These are phyloP conservation scores for Apostasia ramifera DNA, from an alignment of 106 monocot species.

Conservation along the genomic window DNA sequence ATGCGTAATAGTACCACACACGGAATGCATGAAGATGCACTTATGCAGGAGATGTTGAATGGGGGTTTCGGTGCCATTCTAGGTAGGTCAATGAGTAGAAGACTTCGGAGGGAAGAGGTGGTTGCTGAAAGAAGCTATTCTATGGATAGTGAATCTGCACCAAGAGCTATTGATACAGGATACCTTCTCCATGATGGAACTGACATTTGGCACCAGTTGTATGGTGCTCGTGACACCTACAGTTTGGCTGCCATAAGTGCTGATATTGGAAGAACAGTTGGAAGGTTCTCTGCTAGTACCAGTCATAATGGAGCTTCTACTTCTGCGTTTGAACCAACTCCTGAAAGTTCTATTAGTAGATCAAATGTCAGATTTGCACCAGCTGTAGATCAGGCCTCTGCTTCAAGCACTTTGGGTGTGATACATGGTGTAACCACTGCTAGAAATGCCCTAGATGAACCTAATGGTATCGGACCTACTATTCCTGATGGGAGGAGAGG, in stretches of 20 bases:
- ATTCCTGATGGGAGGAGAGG: constrained; percentile 4
- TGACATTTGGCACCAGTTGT: not conserved
- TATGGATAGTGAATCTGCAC: not conserved
- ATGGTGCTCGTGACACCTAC: too few species aligned
- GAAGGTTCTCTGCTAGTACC: not conserved
- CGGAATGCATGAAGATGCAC: not conserved
- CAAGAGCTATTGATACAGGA: not conserved
- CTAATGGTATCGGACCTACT: not conserved
- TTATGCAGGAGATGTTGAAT: not conserved
- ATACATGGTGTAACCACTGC: constrained; percentile 5
- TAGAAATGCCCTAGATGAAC: constrained; percentile 1
- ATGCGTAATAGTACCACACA: not conserved
- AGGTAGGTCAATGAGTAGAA: not conserved
- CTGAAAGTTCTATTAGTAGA: not conserved
- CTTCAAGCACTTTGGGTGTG: constrained; percentile 12
- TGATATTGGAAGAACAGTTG: not conserved
- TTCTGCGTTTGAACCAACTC: not conserved
- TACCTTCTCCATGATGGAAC: not conserved
- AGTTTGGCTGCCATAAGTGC: not conserved
- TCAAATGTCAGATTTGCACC: not conserved
- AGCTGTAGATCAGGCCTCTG: constrained; percentile 10
- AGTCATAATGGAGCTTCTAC: not conserved
- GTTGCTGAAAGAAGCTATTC: not conserved
- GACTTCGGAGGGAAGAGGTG: not conserved
- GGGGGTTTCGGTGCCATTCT: not conserved